Evolutionary conservation across 768 basidiomycete genomes (phyloP).

Genomic region (Rhizopogon roseolus): DNA sequence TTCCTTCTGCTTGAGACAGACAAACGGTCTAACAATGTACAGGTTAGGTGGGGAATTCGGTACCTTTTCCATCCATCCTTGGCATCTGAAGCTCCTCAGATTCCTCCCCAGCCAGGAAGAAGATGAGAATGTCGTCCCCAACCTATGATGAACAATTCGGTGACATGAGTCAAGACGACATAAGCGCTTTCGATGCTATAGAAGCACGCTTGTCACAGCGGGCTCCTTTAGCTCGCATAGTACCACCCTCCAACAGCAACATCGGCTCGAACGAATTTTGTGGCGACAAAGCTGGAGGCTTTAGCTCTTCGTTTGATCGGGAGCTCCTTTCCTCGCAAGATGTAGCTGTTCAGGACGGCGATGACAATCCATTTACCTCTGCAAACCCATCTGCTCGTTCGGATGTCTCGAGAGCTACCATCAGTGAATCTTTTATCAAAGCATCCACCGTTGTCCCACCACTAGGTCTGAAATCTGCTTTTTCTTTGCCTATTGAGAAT

Average conservation of each 20-base stretch:
- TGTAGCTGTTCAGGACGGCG: conserved; percentile 4
- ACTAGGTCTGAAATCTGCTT: background rate
- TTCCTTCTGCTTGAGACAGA: background rate
- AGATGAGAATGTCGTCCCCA: conserved; percentile 61
- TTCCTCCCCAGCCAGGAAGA: conserved; percentile 43
- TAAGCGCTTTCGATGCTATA: conserved; percentile 50
- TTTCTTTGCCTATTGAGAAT: background rate
- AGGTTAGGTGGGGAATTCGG: background rate
- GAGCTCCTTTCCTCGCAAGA: background rate
- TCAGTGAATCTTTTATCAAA: conserved; percentile 15
- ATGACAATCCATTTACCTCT: conserved; percentile 17
- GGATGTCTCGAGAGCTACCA: background rate
- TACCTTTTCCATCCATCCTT: background rate
- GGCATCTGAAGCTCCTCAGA: background rate
- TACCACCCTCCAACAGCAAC: background rate
- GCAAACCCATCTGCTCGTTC: background rate
- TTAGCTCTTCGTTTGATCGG: background rate
- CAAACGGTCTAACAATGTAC: background rate
- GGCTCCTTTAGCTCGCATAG: background rate
- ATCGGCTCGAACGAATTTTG: background rate
- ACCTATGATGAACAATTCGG: conserved; percentile 52
- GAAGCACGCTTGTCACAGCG: conserved; percentile 41
- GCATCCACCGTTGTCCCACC: conserved; percentile 9
- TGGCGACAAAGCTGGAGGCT: background rate
- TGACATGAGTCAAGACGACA: conserved; percentile 50